A percentile compares a stretch with the other conserved stretches of the same genome.
These are phyloP conservation scores for Coemansia sp. DNA, from an alignment of 192 early-diverging fungal species.

Conservation along the genomic window DNA sequence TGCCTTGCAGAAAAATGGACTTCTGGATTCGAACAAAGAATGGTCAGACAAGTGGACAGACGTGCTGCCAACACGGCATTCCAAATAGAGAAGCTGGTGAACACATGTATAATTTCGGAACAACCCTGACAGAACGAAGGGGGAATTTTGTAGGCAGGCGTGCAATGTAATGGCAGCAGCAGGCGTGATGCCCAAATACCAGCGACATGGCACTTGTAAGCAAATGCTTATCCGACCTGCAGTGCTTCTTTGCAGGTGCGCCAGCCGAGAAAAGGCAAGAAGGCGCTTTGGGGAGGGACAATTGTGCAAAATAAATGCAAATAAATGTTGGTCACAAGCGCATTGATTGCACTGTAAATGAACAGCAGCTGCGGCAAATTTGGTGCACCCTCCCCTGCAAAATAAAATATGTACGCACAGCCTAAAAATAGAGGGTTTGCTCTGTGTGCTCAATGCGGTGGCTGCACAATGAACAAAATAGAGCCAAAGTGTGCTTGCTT, in stretches of 20 bases:
- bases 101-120: neutral
- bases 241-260: neutral
- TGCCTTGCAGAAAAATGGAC: neutral
- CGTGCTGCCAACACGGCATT: neutral
- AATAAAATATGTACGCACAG: neutral
- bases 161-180: too few relatives aligned
- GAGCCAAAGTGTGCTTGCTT: neutral
- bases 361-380: too few relatives aligned
- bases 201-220: neutral
- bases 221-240: neutral
- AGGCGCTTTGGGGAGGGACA: neutral
- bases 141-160: neutral
- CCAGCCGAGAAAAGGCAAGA: neutral
- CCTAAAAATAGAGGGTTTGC: constrained; percentile 1
- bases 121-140: neutral
- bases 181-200: neutral
- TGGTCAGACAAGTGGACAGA: neutral
- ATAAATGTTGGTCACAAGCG: constrained; percentile 3
- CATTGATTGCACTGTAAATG: constrained; percentile 4
- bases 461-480: constrained; percentile 1
- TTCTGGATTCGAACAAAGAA: constrained; percentile 16
- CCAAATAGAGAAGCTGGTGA: neutral
- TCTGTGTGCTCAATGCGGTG: neutral
- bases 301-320: constrained; percentile 2
- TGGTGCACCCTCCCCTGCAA: neutral